Base-by-base conservation (phyloP, 2,329 filamentous ascomycete species). In the Rasamsonia emersonii region DNA sequence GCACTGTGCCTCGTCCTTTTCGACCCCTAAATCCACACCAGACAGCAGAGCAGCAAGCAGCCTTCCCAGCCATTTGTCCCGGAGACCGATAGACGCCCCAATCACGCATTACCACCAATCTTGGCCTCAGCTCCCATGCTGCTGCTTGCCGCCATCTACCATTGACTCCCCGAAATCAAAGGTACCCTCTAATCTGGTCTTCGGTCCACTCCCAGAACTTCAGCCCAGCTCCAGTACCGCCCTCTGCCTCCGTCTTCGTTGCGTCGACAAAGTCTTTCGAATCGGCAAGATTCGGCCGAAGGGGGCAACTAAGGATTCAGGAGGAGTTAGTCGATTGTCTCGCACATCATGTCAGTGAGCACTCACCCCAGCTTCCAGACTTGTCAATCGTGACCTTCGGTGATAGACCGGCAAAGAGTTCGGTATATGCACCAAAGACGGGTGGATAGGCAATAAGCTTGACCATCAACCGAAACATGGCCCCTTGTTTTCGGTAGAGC, bases 391-490 rank as follows among this genome's bases (percentile, higher is more conserved):
- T 65, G 3, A 71, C 49, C 0, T 68, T 56, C 0, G 61, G 58
- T 0, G 65, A 65, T 23, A 68, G 49, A 0, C 56, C 67, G 1
- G 67, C 59, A 36, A 61, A 73, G 1, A 73, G 41, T 36, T 66
- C 58, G 0, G 68, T 68, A 42, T 69, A 71, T 0, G 65, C 67
- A 0, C 68, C 70, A 18, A 50, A 41, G 4, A 38, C 41, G 3
- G 55, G 40, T 10, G 53, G 48, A 29, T 61, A 47, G 4, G 53
- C 34, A 3, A 57, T 23, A 4, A 39, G 33, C 1, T 38, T 42
- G 26, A 9, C 13, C 16, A 32, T 2, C 5, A 6, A 3, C 14
- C 13, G n/a, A 9, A 32, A 24, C 2, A 14, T 4, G 3, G 5
- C 20, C 3, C 6, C 4, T 15, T 32, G 29, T 9, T 24, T 9